Base-by-base conservation (phyloP, 768 basidiomycete species). In the Hirschioporus abietinus region DNA sequence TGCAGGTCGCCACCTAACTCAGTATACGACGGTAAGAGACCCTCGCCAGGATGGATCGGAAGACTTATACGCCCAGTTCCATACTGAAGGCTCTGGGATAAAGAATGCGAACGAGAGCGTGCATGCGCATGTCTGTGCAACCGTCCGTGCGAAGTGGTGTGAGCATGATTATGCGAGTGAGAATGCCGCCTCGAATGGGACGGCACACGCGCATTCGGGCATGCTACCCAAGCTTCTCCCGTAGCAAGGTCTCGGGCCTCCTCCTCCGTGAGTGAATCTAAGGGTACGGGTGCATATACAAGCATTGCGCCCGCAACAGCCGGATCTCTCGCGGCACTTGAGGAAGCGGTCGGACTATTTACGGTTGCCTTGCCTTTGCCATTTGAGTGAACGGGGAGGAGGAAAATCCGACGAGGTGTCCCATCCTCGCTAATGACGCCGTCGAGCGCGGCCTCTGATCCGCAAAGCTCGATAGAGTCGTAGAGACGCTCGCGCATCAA, bases 261-360 rank as follows among this genome's bases (percentile, higher is more conserved):
- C 63, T 84, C 77, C 36, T 81, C 79, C 9, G 90, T 82, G 10
- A 91, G 76, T 15, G 83, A 80, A 67, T 76, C 80, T 57, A 88
- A 74, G 0, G 88, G 83, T 0, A 92, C 82, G 15, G 89, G 88
- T n/a, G 88, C 87, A 72, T 91, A 92, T n/a, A 92, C 83, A 34
- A 87, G 23, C 68, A 67, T 80, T 75, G 60, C 72, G 30, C 63
- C 59, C 35, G 63, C 63, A 23, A 68, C 59, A 27, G 67, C 67
- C 69, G 60, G 68, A 69, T 30, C 67, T 68, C 42, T 68, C 70
- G 8, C 62, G 66, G 42, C 24, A 68, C 66, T 60, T 27, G 66
- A 26, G 4, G 65, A 64, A 42, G 25, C 61, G 20, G 71, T 66
- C 58, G 69, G 64, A 26, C 64, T 23, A 17, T 58, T 68, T 58